These are phyloP conservation scores for Marchantia polymorpha DNA, from an alignment of 225 moss, liverwort and hornwort genomes.

Conservation along the genomic window DNA sequence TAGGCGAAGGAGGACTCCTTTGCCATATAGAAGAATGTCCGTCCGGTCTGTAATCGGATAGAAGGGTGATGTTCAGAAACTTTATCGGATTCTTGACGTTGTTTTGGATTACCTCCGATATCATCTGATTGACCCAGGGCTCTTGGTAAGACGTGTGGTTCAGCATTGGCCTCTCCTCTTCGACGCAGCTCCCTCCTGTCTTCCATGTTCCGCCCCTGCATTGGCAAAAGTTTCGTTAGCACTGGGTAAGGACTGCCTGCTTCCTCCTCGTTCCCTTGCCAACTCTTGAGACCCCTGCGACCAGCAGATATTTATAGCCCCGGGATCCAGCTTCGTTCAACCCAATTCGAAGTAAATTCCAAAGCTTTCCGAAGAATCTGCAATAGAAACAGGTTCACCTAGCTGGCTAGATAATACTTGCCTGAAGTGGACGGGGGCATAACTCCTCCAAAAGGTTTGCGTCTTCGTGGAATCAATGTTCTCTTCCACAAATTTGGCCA, in stretches of 20 bases:
- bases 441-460: slow-evolving; percentile 77
- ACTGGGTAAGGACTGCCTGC: neutral
- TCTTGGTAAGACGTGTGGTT: slow-evolving; percentile 50
- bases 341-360: neutral
- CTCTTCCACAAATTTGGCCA: slow-evolving; percentile 50
- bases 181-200: slow-evolving; percentile 62
- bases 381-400: neutral
- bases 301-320: too few relatives aligned
- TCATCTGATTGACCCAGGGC: slow-evolving; percentile 45
- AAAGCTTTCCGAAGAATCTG: neutral
- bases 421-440: slow-evolving; percentile 74
- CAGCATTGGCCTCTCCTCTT: slow-evolving; percentile 44
- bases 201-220: slow-evolving; percentile 82
- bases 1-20: slow-evolving; percentile 45
- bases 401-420: slow-evolving; percentile 1
- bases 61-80: slow-evolving; percentile 65
- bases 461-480: slow-evolving; percentile 49
- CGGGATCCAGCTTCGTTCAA: neutral
- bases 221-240: neutral
- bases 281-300: too few relatives aligned
- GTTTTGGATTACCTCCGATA: slow-evolving; percentile 24
- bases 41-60: slow-evolving; percentile 68
- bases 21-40: slow-evolving; percentile 67
- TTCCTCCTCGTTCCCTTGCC: neutral
- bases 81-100: slow-evolving; percentile 37